A percentile compares a stretch with the other conserved stretches of the same genome.
Conservation (phyloP, 345 rosid genomes). For the Citrus sp. region DNA sequence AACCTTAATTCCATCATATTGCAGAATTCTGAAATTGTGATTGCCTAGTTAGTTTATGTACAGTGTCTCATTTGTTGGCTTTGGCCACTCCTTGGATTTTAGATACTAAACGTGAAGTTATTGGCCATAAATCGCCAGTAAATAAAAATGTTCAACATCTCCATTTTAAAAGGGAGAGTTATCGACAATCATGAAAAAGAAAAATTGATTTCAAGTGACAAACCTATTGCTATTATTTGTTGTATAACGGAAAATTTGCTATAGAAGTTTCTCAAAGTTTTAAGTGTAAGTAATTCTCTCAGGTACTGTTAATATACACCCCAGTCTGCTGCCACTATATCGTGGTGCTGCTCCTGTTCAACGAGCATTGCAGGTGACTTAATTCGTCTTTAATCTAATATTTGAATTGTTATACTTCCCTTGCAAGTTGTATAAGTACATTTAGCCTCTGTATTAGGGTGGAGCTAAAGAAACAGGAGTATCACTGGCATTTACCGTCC, state of each 20-base stretch:
- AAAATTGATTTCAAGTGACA: background rate
- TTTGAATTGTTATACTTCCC: slow-evolving; percentile 4
- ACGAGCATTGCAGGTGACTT: slow-evolving; percentile 71
- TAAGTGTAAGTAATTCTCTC: slow-evolving; percentile 17
- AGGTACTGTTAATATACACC: slow-evolving; percentile 97
- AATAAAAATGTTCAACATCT: background rate
- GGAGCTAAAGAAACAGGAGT: slow-evolving; percentile 92
- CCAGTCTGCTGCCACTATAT: slow-evolving; percentile 79
- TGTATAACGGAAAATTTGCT: background rate
- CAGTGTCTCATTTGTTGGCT: background rate
- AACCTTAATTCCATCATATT: background rate
- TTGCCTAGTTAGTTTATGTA: background rate
- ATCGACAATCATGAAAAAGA: background rate
- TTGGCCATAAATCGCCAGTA: background rate
- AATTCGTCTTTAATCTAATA: slow-evolving; percentile 1
- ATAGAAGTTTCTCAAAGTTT: background rate
- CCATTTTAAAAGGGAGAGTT: background rate
- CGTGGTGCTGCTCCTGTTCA: slow-evolving; percentile 99
- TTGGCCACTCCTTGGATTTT: background rate
- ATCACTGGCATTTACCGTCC: slow-evolving; percentile 80
- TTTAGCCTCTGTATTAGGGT: slow-evolving; percentile 50
- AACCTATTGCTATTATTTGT: background rate
- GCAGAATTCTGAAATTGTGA: background rate
- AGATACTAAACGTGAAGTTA: background rate
- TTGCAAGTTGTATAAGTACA: slow-evolving; percentile 15